These are phyloP conservation scores for Lophiotrema nucula DNA, from an alignment of 495 filamentous ascomycete species.

Conservation along the genomic window DNA sequence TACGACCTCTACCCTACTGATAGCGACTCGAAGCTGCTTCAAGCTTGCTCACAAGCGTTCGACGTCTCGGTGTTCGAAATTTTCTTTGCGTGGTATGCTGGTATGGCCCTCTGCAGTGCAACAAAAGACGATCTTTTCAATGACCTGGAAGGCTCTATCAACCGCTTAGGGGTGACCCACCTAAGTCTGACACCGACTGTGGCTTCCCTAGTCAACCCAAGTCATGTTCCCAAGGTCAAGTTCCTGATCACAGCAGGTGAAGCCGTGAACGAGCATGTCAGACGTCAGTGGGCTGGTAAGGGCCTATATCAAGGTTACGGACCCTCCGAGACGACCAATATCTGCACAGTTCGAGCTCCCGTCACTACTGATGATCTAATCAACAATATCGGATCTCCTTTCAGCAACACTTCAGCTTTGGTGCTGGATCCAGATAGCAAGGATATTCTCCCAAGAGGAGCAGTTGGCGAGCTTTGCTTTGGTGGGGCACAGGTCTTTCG, in stretches of 20 bases:
- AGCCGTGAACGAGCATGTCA: slow-evolving; percentile 63
- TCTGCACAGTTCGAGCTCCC: slow-evolving; percentile 61
- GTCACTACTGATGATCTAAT: slow-evolving; percentile 46
- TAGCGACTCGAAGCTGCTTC: slow-evolving; percentile 56
- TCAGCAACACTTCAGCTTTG: slow-evolving; percentile 70
- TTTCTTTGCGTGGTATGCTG: slow-evolving; percentile 71
- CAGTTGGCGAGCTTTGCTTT: slow-evolving; percentile 75
- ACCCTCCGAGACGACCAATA: slow-evolving; percentile 70
- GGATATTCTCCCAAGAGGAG: slow-evolving; percentile 59
- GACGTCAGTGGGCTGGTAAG: slow-evolving; percentile 61
- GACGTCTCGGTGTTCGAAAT: slow-evolving; percentile 80
- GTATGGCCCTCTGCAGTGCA: slow-evolving; percentile 70
- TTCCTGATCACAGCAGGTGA: slow-evolving; percentile 73
- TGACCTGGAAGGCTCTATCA: slow-evolving; percentile 61
- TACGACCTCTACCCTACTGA: slow-evolving; percentile 56
- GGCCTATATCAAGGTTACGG: slow-evolving; percentile 71
- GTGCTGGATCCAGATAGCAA: slow-evolving; percentile 47
- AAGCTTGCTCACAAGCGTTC: slow-evolving; percentile 72
- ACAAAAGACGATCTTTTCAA: slow-evolving; percentile 62
- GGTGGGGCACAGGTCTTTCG: slow-evolving; percentile 73
- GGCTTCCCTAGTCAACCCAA: slow-evolving; percentile 62
- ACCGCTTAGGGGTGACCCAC: slow-evolving; percentile 62
- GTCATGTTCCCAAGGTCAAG: slow-evolving; percentile 60
- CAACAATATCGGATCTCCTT: slow-evolving; percentile 63
- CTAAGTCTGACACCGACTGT: slow-evolving; percentile 77